These are phyloP conservation scores for Lactarius deliciosus DNA, from an alignment of 768 basidiomycete species.

Conservation along the genomic window DNA sequence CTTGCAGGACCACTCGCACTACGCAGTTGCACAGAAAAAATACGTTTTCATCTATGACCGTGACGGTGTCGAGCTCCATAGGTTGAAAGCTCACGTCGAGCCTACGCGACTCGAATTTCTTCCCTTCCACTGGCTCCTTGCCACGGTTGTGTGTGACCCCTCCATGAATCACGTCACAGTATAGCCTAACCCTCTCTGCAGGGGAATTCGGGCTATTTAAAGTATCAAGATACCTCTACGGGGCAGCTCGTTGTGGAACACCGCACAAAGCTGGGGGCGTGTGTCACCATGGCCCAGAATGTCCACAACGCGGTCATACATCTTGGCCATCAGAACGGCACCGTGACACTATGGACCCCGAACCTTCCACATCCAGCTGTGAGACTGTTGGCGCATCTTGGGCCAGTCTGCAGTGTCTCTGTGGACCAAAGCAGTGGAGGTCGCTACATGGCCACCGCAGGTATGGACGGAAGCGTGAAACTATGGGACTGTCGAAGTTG, in stretches of 20 bases:
- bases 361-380: constrained; percentile 91
- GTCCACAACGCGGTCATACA: constrained; percentile 91
- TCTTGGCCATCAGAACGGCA: constrained; percentile 92
- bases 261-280: constrained; percentile 86
- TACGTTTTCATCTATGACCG: constrained; percentile 96
- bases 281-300: constrained; percentile 86
- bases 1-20: constrained; percentile 89
- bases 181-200: constrained; percentile 31
- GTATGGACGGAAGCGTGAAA: constrained; percentile 86
- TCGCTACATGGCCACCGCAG: constrained; percentile 87
- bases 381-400: constrained; percentile 86
- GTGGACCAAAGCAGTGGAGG: constrained; percentile 87
- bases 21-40: constrained; percentile 94
- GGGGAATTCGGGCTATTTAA: constrained; percentile 89
- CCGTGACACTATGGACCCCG: constrained; percentile 96
- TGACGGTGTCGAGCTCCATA: constrained; percentile 89
- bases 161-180: background rate
- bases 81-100: constrained; percentile 81
- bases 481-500: constrained; percentile 98
- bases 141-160: constrained; percentile 61
- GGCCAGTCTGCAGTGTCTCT: constrained; percentile 76
- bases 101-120: constrained; percentile 89
- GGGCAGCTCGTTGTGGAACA: constrained; percentile 84
- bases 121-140: constrained; percentile 94
- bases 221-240: constrained; percentile 97